phyloP scores from a whole-genome alignment of 371 early-diverging fungal species.

The Mucor saturninus region DNA sequence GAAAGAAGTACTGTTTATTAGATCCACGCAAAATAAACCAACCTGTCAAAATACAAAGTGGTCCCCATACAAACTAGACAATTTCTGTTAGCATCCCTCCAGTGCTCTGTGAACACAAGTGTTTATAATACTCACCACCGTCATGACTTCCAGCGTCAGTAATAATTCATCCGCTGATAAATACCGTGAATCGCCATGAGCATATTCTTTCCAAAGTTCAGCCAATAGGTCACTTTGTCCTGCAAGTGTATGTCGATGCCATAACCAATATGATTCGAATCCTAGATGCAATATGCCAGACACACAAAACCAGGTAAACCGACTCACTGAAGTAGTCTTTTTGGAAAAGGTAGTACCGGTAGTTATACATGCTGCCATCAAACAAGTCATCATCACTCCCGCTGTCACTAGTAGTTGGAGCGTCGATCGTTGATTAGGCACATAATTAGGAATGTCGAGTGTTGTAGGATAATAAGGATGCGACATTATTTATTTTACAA shows the following conservation, averaged over 20 bases:
- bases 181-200: constrained; percentile 88
- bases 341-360: neutral
- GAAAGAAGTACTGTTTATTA: constrained; percentile 72
- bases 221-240: constrained; percentile 68
- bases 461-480: constrained; percentile 31
- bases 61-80: constrained; percentile 73
- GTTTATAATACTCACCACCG: constrained; percentile 63
- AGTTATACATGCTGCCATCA: constrained; percentile 1
- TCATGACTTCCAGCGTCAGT: constrained; percentile 84
- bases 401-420: constrained; percentile 12
- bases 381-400: neutral
- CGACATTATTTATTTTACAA: neutral
- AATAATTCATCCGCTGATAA: constrained; percentile 79
- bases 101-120: neutral
- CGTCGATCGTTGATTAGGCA: constrained; percentile 22
- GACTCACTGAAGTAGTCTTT: constrained; percentile 12
- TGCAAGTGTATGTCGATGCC: constrained; percentile 64
- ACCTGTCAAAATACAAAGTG: constrained; percentile 71
- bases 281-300: constrained; percentile 80
- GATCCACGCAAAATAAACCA: constrained; percentile 63
- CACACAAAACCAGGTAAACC: constrained; percentile 82
- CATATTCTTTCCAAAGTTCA: constrained; percentile 94
- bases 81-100: neutral
- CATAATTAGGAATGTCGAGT: constrained; percentile 14
- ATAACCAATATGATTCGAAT: constrained; percentile 89